Evolutionary conservation across 169 alveolate species (phyloP).

Genomic region (Cryptosporidium sp.): DNA sequence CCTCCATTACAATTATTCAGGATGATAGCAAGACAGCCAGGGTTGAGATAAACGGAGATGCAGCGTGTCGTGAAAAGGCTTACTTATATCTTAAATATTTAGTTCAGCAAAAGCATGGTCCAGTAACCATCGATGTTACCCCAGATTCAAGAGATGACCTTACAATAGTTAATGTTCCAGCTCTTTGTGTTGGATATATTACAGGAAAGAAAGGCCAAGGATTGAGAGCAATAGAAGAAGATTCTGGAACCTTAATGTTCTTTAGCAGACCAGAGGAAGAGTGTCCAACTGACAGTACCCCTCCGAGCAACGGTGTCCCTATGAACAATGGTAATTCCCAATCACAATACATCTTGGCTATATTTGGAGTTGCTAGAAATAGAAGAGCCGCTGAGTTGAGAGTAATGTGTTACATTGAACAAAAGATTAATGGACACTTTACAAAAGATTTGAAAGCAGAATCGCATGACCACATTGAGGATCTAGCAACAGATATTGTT

Average conservation of each 20-base stretch:
- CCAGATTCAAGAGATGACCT: conserved; percentile 79
- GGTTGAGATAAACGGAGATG: conserved; percentile 80
- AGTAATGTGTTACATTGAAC: conserved; percentile 73
- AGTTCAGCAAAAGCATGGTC: conserved; percentile 82
- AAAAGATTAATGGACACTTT: conserved; percentile 61
- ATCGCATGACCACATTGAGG: conserved; percentile 47
- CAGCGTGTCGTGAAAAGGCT: conserved; percentile 77
- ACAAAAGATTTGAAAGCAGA: conserved; percentile 59
- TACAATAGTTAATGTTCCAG: conserved; percentile 77
- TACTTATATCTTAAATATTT: conserved; percentile 78
- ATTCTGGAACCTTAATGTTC: conserved; percentile 81
- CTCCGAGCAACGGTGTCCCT: conserved; percentile 2
- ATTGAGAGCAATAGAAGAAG: conserved; percentile 81
- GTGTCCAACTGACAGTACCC: conserved; percentile 21
- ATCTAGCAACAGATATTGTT: conserved; percentile 67
- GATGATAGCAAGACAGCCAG: conserved; percentile 76
- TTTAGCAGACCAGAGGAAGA: conserved; percentile 74
- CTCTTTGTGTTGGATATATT: conserved; percentile 81
- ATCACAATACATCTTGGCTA: conserved; percentile 48
- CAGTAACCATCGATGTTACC: conserved; percentile 79
- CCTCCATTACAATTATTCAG: conserved; percentile 66
- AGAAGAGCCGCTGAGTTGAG: conserved; percentile 72
- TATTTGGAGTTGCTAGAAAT: conserved; percentile 65
- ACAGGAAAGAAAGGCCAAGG: conserved; percentile 82
- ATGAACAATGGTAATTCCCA: background rate